A percentile compares a stretch with the other conserved stretches of the same genome.
These are phyloP conservation scores for Talaromyces sp. DNA, from an alignment of 2,329 filamentous ascomycete genomes.

Conservation along the genomic window DNA sequence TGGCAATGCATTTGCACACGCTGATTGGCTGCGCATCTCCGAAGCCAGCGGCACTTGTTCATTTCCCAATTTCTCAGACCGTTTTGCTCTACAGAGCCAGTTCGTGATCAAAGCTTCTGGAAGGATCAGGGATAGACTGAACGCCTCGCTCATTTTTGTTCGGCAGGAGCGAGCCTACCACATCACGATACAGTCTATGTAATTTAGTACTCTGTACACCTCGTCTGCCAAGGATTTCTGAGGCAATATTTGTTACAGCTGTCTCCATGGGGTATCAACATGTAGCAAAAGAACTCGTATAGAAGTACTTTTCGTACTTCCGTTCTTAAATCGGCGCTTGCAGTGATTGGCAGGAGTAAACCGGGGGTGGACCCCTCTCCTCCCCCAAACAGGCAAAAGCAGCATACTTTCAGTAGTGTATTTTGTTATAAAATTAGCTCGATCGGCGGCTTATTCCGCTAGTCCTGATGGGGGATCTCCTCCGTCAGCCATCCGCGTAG, in stretches of 20 bases:
- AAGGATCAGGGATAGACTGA: background rate
- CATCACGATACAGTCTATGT: too few relatives aligned
- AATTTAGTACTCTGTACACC: too few relatives aligned
- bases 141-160: background rate
- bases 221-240: too few relatives aligned
- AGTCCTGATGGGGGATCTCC: background rate
- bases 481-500: background rate
- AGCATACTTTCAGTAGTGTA: too few relatives aligned
- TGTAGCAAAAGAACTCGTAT: too few relatives aligned
- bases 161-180: too few relatives aligned
- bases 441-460: background rate
- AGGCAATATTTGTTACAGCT: too few relatives aligned
- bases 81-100: background rate
- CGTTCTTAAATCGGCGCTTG: background rate
- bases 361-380: background rate
- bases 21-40: background rate
- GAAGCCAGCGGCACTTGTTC: background rate
- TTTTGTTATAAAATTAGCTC: background rate
- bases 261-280: too few relatives aligned
- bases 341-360: background rate
- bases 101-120: background rate
- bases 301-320: too few relatives aligned
- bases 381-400: background rate
- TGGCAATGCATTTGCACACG: background rate
- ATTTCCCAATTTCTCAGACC: background rate